Conservation (phyloP, 140 eudicot genomes). For the Anethum foeniculum region DNA sequence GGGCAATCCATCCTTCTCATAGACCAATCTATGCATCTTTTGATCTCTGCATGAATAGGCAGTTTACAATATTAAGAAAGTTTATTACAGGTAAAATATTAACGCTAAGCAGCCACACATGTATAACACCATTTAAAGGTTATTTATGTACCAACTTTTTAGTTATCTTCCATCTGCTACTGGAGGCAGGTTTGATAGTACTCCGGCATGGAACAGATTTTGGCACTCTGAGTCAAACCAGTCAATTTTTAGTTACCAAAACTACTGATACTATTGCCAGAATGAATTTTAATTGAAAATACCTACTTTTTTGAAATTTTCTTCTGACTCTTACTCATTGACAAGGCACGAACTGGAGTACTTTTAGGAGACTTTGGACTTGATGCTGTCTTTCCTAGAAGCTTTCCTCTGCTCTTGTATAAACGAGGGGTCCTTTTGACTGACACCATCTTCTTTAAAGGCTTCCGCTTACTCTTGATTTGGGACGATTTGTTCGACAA, state of each 20-base stretch:
- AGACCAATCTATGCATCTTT: slow-evolving; percentile 67
- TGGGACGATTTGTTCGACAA: slow-evolving; percentile 14
- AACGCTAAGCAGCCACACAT: neutral
- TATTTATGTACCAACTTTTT: slow-evolving; percentile 46
- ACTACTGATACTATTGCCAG: neutral
- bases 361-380: slow-evolving; percentile 4
- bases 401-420: neutral
- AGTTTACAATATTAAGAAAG: slow-evolving; percentile 15
- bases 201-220: slow-evolving; percentile 31
- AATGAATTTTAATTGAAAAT: neutral
- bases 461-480: slow-evolving; percentile 23
- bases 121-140: neutral
- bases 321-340: slow-evolving; percentile 6
- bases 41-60: slow-evolving; percentile 52
- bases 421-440: neutral
- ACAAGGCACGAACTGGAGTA: neutral
- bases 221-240: slow-evolving; percentile 33
- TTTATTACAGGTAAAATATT: slow-evolving; percentile 10
- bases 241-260: neutral
- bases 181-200: slow-evolving; percentile 33
- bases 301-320: slow-evolving; percentile 42
- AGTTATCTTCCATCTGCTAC: slow-evolving; percentile 51
- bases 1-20: slow-evolving; percentile 77
- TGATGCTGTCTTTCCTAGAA: neutral
- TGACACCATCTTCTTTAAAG: slow-evolving; percentile 33